Evolutionary conservation across 768 basidiomycete species (phyloP), one percentile per base, ranked within the genome.

Genomic region (Tylopilus sp.): DNA sequence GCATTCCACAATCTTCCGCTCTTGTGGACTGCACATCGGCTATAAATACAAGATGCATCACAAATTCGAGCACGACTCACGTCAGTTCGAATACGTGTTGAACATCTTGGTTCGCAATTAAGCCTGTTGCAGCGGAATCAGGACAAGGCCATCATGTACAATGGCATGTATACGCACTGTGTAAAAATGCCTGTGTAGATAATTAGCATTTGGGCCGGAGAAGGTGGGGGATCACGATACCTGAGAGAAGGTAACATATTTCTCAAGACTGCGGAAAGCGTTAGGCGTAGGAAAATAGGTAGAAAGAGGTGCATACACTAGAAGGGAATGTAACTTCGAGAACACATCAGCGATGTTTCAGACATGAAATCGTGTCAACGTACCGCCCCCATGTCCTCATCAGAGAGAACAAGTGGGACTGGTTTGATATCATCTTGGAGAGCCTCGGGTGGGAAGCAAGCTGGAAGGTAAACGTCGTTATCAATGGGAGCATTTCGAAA

Each of bases 1-100:
- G 56, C 85, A 78, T 40, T 85, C 78, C 17, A 85, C 77, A 12
- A 87, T 83, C 55, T 67, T 71, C 57, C 75, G 74, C 58, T 86
- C 82, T 41, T 75, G 69, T 0, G 75, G 58, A 5, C 75, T 76
- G 44, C 64, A 35, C 4, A 12, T 6, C 0, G n/a, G 44, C 30
- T 3, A 20, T 50, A 22, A 56, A 20, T 25, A 11, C 7, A 13
- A 10, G 60, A 65, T 69, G 23, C 6, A 38, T 20, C 15, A 20
- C 11, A 28, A 28, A 48, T 7, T 20, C 20, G 25, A 41, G n/a
- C 7, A 26, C 21, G 6, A 52, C 66, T 3, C 22, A 63, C 65
- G 55, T 56, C 6, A 69, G 50, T 26, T 65, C 58, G 11, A 69
- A 68, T 12, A 68, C 56, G 4, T 68, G 57, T 35, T 69, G 56